Percentiles rank a stretch among this genome's conserved stretches.
These are phyloP conservation scores for Tulasnella sp. DNA, from an alignment of 768 basidiomycete genomes.

Conservation along the genomic window DNA sequence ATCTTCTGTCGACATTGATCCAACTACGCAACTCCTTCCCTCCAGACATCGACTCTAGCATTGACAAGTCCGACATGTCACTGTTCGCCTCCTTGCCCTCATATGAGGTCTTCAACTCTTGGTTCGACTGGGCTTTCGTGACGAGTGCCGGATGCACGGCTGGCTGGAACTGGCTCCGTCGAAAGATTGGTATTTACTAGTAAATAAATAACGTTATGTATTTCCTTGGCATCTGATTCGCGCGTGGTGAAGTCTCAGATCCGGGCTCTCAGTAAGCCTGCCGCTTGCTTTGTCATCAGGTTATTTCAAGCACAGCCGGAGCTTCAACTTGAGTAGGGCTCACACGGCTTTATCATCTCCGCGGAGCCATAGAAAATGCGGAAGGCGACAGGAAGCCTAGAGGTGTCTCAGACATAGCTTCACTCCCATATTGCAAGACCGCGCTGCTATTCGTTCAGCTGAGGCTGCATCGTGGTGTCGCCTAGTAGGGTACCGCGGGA, in stretches of 20 bases:
- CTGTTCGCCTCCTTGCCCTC: conserved; percentile 70
- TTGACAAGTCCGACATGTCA: conserved; percentile 27
- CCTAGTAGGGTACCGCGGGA: not conserved
- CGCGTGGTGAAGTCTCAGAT: no score
- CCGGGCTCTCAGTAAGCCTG: not conserved
- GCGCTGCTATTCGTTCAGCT: not conserved
- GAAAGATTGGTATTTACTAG: conserved; percentile 7
- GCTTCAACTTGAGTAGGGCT: not conserved
- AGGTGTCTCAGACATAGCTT: not conserved
- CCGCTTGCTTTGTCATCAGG: not conserved
- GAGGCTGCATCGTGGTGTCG: not conserved
- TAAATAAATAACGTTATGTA: not conserved
- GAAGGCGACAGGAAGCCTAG: not conserved
- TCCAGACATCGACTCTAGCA: not conserved
- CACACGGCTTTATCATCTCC: conserved; percentile 9
- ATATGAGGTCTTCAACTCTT: conserved; percentile 65
- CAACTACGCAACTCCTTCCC: conserved; percentile 82
- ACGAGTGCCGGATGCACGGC: conserved; percentile 51
- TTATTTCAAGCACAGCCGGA: not conserved
- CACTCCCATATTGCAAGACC: not conserved
- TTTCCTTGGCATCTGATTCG: not conserved
- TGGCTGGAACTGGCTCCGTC: conserved; percentile 53
- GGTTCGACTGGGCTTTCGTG: conserved; percentile 74
- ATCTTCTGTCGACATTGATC: conserved; percentile 75
- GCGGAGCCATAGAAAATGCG: not conserved